Evolutionary conservation across 1,139 yeast genomes (phyloP).

Genomic region (Yamadazyma diddensiae): DNA sequence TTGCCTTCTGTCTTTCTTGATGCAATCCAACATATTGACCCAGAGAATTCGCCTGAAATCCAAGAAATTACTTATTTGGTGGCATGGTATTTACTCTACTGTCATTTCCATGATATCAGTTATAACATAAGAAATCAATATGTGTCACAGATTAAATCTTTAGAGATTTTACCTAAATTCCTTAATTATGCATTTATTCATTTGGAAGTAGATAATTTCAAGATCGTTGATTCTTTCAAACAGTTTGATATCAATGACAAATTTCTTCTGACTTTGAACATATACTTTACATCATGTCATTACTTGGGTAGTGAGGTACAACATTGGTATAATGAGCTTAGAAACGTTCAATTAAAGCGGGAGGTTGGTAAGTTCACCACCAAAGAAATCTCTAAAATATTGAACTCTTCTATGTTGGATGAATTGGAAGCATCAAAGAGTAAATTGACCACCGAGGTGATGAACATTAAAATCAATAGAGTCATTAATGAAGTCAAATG

Average conservation of each 20-base stretch:
- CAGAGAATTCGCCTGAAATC: slow-evolving; percentile 7
- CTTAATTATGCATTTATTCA: slow-evolving; percentile 51
- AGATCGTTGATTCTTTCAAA: slow-evolving; percentile 11
- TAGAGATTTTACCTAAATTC: slow-evolving; percentile 44
- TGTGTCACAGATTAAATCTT: slow-evolving; percentile 52
- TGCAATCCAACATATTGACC: slow-evolving; percentile 29
- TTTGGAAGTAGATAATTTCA: slow-evolving; percentile 37
- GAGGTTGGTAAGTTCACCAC: slow-evolving; percentile 63
- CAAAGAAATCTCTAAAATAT: slow-evolving; percentile 58
- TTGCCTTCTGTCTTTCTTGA: slow-evolving; percentile 36
- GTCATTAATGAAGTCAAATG: slow-evolving; percentile 70
- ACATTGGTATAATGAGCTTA: slow-evolving; percentile 65
- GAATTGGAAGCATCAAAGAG: slow-evolving; percentile 45
- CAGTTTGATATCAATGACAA: slow-evolving; percentile 22
- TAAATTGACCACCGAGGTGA: slow-evolving; percentile 43
- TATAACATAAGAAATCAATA: slow-evolving; percentile 61
- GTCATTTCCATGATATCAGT: slow-evolving; percentile 65
- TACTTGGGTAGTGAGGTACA: slow-evolving; percentile 68
- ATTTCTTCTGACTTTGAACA: slow-evolving; percentile 42
- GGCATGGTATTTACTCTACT: slow-evolving; percentile 66
- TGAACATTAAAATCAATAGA: slow-evolving; percentile 56
- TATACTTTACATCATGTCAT: slow-evolving; percentile 55
- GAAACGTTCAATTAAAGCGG: slow-evolving; percentile 55
- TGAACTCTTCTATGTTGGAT: slow-evolving; percentile 57
- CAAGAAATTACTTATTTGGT: slow-evolving; percentile 42